phyloP scores from a whole-genome alignment of 768 basidiomycete genomes.

The Sporobolomyces phaffii region DNA sequence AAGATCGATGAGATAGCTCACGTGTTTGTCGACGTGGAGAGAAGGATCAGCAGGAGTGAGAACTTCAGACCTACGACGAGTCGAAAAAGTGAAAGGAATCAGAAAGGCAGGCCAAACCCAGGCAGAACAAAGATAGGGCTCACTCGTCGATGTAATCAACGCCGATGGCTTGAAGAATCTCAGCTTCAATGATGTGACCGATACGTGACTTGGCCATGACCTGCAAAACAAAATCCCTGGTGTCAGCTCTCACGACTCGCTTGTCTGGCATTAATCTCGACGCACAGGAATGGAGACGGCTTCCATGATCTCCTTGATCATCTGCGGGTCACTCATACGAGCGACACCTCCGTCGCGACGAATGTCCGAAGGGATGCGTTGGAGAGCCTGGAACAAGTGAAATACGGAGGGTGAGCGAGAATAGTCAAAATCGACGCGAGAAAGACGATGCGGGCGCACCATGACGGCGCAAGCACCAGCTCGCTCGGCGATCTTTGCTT shows the following conservation, averaged over 20 bases:
- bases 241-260: too few species aligned
- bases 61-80: conserved; percentile 53
- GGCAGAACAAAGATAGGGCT: conserved; percentile 51
- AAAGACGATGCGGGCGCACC: conserved; percentile 45
- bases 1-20: not conserved
- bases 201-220: conserved; percentile 76
- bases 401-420: not conserved
- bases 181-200: conserved; percentile 82
- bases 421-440: too few species aligned
- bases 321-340: conserved; percentile 72
- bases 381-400: conserved; percentile 55
- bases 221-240: conserved; percentile 18
- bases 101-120: not conserved
- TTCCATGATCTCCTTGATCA: conserved; percentile 93
- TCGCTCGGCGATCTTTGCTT: conserved; percentile 95
- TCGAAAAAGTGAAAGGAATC: not conserved
- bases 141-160: conserved; percentile 96
- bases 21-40: conserved; percentile 63
- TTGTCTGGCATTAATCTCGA: too few species aligned
- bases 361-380: conserved; percentile 93
- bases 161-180: conserved; percentile 90
- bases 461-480: conserved; percentile 97
- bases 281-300: conserved; percentile 69
- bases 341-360: conserved; percentile 86
- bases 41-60: conserved; percentile 86